Percentiles rank a stretch among this genome's conserved stretches.
Evolutionary conservation across 805 yeast species (phyloP).

Genomic region (Kluyveromyces lactis): DNA sequence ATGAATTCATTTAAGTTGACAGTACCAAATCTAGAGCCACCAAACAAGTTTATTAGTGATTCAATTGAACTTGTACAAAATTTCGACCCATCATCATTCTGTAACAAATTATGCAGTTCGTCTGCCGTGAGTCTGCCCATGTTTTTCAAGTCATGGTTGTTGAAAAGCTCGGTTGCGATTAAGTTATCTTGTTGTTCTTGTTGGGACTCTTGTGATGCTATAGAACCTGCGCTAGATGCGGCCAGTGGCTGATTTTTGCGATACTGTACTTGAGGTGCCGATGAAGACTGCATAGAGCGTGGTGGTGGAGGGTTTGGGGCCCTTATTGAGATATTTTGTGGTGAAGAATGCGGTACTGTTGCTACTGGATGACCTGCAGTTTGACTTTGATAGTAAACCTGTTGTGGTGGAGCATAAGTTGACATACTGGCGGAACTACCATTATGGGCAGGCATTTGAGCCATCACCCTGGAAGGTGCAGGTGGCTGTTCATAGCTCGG

Average conservation of each 20-base stretch:
- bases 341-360: neutral
- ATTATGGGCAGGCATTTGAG: neutral
- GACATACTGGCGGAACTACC: neutral
- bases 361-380: neutral
- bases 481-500: constrained; percentile 1
- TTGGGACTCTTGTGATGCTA: constrained; percentile 2
- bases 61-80: constrained; percentile 30
- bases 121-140: constrained; percentile 27
- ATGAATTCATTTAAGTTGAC: constrained; percentile 26
- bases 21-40: constrained; percentile 29
- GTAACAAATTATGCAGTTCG: constrained; percentile 28
- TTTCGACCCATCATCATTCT: constrained; percentile 28
- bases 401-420: constrained; percentile 1
- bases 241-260: neutral
- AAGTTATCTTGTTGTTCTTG: constrained; percentile 20
- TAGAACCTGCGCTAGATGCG: neutral
- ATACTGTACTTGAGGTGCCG: neutral
- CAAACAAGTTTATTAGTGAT: constrained; percentile 28
- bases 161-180: constrained; percentile 25
- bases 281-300: neutral
- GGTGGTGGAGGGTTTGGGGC: neutral
- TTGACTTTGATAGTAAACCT: neutral
- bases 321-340: neutral
- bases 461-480: neutral
- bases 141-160: constrained; percentile 25